These are phyloP conservation scores for Rhizopus sp. DNA, from an alignment of 371 early-diverging fungal genomes.

Conservation along the genomic window DNA sequence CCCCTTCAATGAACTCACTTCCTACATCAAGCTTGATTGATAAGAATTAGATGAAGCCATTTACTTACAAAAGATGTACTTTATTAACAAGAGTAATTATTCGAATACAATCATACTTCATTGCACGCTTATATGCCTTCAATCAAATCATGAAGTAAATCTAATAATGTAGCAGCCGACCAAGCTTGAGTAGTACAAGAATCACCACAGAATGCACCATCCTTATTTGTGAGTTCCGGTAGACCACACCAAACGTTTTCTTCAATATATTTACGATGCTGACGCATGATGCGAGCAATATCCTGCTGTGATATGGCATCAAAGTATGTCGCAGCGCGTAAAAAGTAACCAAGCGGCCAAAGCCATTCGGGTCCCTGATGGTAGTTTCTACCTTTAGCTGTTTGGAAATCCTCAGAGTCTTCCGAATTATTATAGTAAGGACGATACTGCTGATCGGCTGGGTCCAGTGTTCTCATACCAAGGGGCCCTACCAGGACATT, in stretches of 20 bases:
- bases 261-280: slow-evolving; percentile 73
- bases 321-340: slow-evolving; percentile 83
- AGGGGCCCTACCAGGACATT: slow-evolving; percentile 80
- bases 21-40: too few relatives aligned
- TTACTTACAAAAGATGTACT: too few relatives aligned
- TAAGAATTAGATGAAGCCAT: too few relatives aligned
- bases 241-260: slow-evolving; percentile 82
- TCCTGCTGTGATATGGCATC: slow-evolving; percentile 35
- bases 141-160: slow-evolving; percentile 47
- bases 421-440: slow-evolving; percentile 91
- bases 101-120: too few relatives aligned
- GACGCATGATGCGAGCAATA: slow-evolving; percentile 69
- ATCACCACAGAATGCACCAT: slow-evolving; percentile 81
- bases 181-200: slow-evolving; percentile 96
- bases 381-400: slow-evolving; percentile 96
- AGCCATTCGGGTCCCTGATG: slow-evolving; percentile 98
- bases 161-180: slow-evolving; percentile 83
- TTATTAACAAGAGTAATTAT: too few relatives aligned
- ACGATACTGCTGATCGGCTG: slow-evolving; percentile 85
- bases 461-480: slow-evolving; percentile 95
- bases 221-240: slow-evolving; percentile 92
- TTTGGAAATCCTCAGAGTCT: slow-evolving; percentile 78
- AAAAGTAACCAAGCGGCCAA: slow-evolving; percentile 88
- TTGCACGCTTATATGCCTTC: slow-evolving; percentile 15
- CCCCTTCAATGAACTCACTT: too few relatives aligned